Percentiles rank a stretch among this genome's conserved stretches.
Conservation (phyloP, 2,329 filamentous ascomycete genomes). For the Monilinia fructigena region DNA sequence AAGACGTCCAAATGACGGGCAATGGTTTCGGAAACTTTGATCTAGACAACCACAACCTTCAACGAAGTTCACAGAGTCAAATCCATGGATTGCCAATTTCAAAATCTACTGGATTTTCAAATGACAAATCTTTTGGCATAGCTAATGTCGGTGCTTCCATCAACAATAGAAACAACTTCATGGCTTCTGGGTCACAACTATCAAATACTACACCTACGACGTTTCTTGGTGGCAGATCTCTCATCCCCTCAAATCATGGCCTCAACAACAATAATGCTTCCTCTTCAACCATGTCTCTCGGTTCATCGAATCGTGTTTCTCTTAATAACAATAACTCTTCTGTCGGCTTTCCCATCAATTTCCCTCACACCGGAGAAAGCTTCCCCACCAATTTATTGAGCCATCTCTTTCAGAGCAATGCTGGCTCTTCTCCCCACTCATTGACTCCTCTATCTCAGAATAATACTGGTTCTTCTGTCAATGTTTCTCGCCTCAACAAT, state of each 20-base stretch:
- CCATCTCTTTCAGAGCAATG: background rate
- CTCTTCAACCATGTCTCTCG: background rate
- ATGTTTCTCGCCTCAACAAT: constrained; percentile 4
- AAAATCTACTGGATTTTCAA: background rate
- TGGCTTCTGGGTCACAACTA: background rate
- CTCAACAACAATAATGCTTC: background rate
- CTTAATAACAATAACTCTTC: background rate
- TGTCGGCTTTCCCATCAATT: background rate
- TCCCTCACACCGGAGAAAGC: background rate
- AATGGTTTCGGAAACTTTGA: constrained; percentile 1
- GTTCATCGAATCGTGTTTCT: background rate
- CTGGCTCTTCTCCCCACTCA: background rate
- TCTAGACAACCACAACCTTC: background rate
- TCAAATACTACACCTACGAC: background rate
- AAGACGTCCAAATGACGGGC: constrained; percentile 2
- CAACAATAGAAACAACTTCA: background rate
- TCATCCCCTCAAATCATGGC: background rate
- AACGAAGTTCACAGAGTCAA: background rate
- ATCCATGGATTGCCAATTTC: background rate
- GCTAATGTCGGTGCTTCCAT: background rate
- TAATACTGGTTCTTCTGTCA: background rate
- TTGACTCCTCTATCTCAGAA: background rate
- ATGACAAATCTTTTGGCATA: background rate
- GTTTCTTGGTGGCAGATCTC: background rate
- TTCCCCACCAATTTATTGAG: background rate